Base-by-base conservation (phyloP, 2,329 filamentous ascomycete genomes). In the Beauveria sp. region DNA sequence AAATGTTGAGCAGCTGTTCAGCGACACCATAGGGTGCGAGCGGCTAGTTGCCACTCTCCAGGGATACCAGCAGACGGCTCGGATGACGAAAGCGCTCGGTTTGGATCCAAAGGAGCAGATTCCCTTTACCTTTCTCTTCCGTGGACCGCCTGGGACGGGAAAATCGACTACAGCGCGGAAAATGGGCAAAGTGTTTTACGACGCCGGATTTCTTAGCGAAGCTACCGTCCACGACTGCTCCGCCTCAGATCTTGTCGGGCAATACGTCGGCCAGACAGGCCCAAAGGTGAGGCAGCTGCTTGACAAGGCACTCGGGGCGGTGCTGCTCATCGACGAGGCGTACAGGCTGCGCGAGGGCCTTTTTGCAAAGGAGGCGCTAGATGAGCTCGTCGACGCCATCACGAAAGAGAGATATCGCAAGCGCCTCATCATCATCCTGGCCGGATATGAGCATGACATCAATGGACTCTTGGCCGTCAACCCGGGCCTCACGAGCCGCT, bases 121-220 rank as follows among this genome's bases (percentile, higher is more conserved):
- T 0, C 86, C 87, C 0, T 88, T 88, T 69, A 87, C 82, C 63
- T 90, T 90, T 65, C 66, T 91, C 0, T 91, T 91, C 72, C 79
- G 83, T 0, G 88, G 88, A 0, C 74, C 75, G 0, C 85, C 85
- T 16, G 86, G 85, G 0, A 91, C 88, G 0, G 89, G 89, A 0
- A 92, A 92, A 67, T 91, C 88, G 0, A 86, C 85, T 0, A 90
- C 78, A 0, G 90, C 90, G 0, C 75, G 80, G n/a, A 88, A 86
- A 63, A 89, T 92, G 80, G 89, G 89, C 3, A 82, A 90, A 63
- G 77, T 92, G 0, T 92, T 84, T 67, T 92, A 90, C 67, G 85
- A 92, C 65, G 83, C 91, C 79, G 88, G 88, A 0, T 82, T 92
- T 40, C 73, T 92, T 0, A 73, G 82, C 0, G 76, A 76, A 0